Base-by-base conservation (phyloP, 2,329 filamentous ascomycete genomes). In the Penicillium sp. region DNA sequence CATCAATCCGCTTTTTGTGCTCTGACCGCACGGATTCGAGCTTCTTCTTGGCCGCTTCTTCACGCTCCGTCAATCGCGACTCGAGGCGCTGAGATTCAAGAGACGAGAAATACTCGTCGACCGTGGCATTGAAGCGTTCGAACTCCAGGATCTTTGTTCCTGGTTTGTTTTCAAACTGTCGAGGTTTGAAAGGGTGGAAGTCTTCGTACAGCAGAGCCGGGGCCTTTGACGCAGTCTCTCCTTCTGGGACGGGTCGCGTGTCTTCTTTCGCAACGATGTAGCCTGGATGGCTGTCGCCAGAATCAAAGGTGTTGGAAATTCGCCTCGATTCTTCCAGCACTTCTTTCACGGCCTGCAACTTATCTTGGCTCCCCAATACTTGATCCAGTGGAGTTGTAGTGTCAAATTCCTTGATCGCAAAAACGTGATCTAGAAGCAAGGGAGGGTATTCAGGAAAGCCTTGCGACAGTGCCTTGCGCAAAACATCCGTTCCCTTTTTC, bases 61-160 rank as follows among this genome's bases (percentile, higher is more conserved):
- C 91, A 46, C 88, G 85, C 71, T 97, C 93, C 4, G 85, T 85
- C 5, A 97, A 76, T 50, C 86, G 83, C 1, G 90, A 95, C 71
- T 96, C 89, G 1, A 97, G 80, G 69, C 90, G 96, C 70, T 97
- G 93, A 0, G 92, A 91, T 74, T 99, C 94, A 27, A 97, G 84
- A 0, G 93, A 97, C 0, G 94, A 97, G 72, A 96, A 97, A 77
- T 97, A 99, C 63, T 96, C 90, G 68, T 99, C 94, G 0, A 96
- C 91, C 0, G 91, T 94, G 68, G 88, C 89, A 72, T 97, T 97
- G 78, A 95, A 97, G 10, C 86, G 88, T 7, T 90, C 82, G 61
- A 92, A 91, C 51, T 90, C 84, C 13, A 97, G 68, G 16, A 96
- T 84, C 3, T 84, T 82, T 25, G 87, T 82, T 0, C 80, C 76